Percentiles rank a stretch among this genome's conserved stretches.
phyloP scores from a whole-genome alignment of 2,329 filamentous ascomycete genomes.

The Cryphonectria nitschkei region DNA sequence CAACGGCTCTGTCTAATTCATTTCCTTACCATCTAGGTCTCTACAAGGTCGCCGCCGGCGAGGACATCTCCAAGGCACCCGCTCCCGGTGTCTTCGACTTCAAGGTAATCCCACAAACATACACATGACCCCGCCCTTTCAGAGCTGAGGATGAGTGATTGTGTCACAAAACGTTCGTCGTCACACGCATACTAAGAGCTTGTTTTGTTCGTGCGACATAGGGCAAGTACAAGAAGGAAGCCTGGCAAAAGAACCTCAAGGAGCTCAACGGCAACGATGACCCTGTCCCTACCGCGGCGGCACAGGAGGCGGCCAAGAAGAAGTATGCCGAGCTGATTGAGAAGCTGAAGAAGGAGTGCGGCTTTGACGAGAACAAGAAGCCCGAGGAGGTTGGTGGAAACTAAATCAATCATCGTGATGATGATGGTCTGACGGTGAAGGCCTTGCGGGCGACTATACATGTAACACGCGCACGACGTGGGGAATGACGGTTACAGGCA shows the following conservation, averaged over 20 bases:
- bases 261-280: conserved; percentile 39
- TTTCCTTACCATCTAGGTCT: conserved; percentile 47
- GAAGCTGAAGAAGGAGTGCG: conserved; percentile 70
- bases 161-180: conserved; percentile 13
- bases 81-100: conserved; percentile 72
- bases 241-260: conserved; percentile 74
- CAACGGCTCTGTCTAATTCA: background rate
- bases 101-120: conserved; percentile 52
- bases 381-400: conserved; percentile 57
- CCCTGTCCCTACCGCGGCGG: conserved; percentile 46
- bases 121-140: background rate
- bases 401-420: conserved; percentile 15
- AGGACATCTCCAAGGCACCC: conserved; percentile 59
- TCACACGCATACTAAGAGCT: conserved; percentile 6
- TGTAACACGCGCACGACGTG: background rate
- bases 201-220: conserved; percentile 38
- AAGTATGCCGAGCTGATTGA: conserved; percentile 76
- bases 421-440: background rate
- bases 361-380: conserved; percentile 66
- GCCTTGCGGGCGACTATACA: background rate
- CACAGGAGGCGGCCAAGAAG: conserved; percentile 70
- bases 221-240: conserved; percentile 79
- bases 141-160: background rate
- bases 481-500: background rate
- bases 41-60: conserved; percentile 61